phyloP scores from a whole-genome alignment of 1,284 basidiomycete species.

The Leccinum angustisporum region DNA sequence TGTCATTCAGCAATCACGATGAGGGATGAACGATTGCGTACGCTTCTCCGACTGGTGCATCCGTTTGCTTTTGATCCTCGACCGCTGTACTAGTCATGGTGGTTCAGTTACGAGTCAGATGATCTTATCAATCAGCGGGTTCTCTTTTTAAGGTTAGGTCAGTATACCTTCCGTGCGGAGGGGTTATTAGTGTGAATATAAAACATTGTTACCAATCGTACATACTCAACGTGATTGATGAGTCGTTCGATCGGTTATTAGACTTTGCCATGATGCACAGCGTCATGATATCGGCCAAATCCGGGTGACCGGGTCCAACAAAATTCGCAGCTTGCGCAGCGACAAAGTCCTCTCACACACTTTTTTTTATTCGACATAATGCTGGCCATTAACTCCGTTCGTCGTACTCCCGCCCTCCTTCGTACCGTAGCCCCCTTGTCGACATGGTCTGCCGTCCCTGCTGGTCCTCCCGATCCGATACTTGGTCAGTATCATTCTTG shows the following conservation, averaged over 20 bases:
- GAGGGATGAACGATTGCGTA: conserved; percentile 1
- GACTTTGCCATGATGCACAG: conserved; percentile 1
- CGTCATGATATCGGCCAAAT: conserved; percentile 15
- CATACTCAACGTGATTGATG: not conserved
- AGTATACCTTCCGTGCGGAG: not conserved
- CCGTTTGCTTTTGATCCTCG: conserved; percentile 5
- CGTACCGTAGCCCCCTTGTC: conserved; percentile 52
- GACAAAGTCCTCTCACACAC: conserved; percentile 11
- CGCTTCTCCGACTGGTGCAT: conserved; percentile 9
- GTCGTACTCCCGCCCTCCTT: conserved; percentile 42
- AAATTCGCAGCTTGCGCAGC: conserved; percentile 1
- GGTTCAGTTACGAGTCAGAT: conserved; percentile 10
- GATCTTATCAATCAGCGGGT: conserved; percentile 27
- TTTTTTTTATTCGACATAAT: conserved; percentile 34
- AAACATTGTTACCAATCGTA: too few species aligned
- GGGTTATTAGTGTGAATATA: too few species aligned
- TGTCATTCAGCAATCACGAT: not conserved
- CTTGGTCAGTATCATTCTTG: conserved; percentile 56
- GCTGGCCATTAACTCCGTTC: conserved; percentile 44
- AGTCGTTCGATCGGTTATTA: not conserved
- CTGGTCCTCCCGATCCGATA: conserved; percentile 92
- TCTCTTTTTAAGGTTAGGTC: not conserved
- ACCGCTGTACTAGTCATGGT: conserved; percentile 19
- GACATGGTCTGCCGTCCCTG: conserved; percentile 81
- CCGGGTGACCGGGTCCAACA: conserved; percentile 12